Percentiles rank a stretch among this genome's conserved stretches.
phyloP scores from a whole-genome alignment of 2,329 filamentous ascomycete species.

The Colletotrichum tanaceti region DNA sequence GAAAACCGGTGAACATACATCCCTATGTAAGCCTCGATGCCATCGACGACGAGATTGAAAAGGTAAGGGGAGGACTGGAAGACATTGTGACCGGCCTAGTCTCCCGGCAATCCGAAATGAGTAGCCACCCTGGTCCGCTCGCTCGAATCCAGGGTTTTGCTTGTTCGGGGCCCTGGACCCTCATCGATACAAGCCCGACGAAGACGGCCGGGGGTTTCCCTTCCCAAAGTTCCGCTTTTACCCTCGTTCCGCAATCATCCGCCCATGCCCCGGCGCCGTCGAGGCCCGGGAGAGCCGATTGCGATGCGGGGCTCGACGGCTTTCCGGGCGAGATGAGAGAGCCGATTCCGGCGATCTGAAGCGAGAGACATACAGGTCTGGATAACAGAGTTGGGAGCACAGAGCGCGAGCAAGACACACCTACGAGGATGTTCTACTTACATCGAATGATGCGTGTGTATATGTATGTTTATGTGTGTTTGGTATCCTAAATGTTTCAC shows the following conservation, averaged over 20 bases:
- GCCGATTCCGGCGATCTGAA: no score
- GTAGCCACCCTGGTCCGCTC: background rate
- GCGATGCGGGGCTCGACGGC: no score
- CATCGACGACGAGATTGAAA: background rate
- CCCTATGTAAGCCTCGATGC: background rate
- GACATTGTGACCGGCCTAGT: no score
- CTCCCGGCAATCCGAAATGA: no score
- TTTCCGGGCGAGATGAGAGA: no score
- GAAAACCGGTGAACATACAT: no score
- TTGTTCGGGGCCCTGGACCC: background rate
- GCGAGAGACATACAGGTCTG: background rate
- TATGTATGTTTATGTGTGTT: background rate
- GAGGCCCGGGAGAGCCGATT: background rate
- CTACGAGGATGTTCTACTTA: background rate
- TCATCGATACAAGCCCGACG: background rate
- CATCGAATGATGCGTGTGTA: background rate
- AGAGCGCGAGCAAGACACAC: background rate
- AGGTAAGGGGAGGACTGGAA: background rate
- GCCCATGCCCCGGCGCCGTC: no score
- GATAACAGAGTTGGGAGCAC: no score
- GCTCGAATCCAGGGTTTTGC: background rate
- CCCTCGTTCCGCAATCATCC: no score
- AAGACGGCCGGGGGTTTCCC: background rate
- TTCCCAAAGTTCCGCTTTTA: no score
- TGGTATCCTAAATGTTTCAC: slow-evolving; percentile 7